These are phyloP conservation scores for Hippophae rhamnoides DNA, from an alignment of 306 rosid genomes.

Conservation along the genomic window DNA sequence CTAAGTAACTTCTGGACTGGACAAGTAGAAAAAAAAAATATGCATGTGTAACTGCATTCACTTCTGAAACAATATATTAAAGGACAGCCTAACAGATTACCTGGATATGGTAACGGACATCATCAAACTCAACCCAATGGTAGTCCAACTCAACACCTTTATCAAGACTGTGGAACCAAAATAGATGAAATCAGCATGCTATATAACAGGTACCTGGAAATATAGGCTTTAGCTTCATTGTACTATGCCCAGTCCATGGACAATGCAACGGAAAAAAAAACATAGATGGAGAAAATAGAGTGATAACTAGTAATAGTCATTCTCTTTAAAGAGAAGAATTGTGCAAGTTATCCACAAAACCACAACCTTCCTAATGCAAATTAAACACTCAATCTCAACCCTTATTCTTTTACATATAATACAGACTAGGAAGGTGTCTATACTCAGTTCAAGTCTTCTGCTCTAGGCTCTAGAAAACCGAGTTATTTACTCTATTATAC, in stretches of 20 bases:
- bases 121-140: conserved; percentile 93
- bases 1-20: background rate
- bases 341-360: too few relatives aligned
- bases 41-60: background rate
- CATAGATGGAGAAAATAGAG: too few relatives aligned
- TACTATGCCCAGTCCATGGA: background rate
- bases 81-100: conserved; percentile 21
- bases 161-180: conserved; percentile 49
- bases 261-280: background rate
- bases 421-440: too few relatives aligned
- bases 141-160: conserved; percentile 78
- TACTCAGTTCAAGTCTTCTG: too few relatives aligned
- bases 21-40: background rate
- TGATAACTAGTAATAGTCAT: too few relatives aligned
- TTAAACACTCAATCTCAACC: too few relatives aligned
- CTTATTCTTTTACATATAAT: too few relatives aligned
- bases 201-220: background rate
- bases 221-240: background rate
- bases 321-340: too few relatives aligned
- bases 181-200: background rate
- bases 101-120: conserved; percentile 90
- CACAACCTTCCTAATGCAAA: too few relatives aligned
- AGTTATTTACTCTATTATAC: too few relatives aligned
- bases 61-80: background rate
- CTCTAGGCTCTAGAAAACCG: too few relatives aligned